These are phyloP conservation scores for Emericellopsis cladophorae DNA, from an alignment of 2,329 filamentous ascomycete species.

Conservation along the genomic window DNA sequence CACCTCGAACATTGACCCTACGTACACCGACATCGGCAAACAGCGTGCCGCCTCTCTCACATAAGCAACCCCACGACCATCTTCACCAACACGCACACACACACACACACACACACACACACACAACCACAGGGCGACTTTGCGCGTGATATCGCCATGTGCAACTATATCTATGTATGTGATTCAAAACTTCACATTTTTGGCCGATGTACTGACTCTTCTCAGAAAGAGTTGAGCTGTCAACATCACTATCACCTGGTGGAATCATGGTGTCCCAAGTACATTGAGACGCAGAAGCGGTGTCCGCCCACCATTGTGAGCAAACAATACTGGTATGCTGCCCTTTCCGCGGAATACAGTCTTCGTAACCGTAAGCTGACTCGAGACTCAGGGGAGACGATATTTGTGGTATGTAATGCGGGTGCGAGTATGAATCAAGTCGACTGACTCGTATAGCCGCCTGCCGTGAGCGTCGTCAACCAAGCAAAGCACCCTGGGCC, in stretches of 20 bases:
- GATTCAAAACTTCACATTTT: background rate
- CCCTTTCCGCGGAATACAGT: background rate
- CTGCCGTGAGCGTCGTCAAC: constrained; percentile 24
- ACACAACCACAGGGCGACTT: too few species aligned
- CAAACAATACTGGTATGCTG: constrained; percentile 30
- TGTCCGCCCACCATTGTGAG: constrained; percentile 29
- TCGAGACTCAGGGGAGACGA: constrained; percentile 23
- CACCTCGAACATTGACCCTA: too few species aligned
- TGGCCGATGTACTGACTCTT: background rate
- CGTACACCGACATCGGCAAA: too few species aligned
- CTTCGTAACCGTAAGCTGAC: constrained; percentile 10
- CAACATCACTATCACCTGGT: constrained; percentile 36
- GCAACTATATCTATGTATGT: constrained; percentile 36
- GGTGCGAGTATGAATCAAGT: background rate
- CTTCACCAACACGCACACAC: too few species aligned
- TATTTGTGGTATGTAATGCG: constrained; percentile 27
- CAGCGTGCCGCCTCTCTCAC: too few species aligned
- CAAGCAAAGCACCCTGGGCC: constrained; percentile 23
- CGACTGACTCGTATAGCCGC: constrained; percentile 13
- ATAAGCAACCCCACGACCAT: too few species aligned
- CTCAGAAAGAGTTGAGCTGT: constrained; percentile 37
- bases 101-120: too few species aligned
- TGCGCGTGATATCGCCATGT: constrained; percentile 19
- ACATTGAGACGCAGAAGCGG: constrained; percentile 28
- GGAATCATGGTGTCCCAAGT: constrained; percentile 31